phyloP scores from a whole-genome alignment of 768 basidiomycete species.

The Auriscalpium microsporum region DNA sequence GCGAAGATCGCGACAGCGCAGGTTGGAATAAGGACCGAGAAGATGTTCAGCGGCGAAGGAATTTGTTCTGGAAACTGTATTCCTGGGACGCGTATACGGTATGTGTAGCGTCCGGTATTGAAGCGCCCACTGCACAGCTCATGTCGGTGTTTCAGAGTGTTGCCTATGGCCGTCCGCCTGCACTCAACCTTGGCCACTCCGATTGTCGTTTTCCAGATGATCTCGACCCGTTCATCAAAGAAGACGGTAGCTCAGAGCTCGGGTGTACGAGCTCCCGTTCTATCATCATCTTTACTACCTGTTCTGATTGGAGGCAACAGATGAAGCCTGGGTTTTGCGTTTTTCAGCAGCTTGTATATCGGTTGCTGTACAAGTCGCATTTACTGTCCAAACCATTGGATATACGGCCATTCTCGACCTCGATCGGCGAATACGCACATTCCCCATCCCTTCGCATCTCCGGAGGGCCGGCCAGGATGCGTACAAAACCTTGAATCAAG shows the following conservation, averaged over 20 bases:
- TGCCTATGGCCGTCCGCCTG: conserved; percentile 41
- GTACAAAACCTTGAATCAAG: conserved; percentile 31
- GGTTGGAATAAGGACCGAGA: conserved; percentile 36
- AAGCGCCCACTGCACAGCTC: conserved; percentile 34
- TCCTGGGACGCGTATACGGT: conserved; percentile 12
- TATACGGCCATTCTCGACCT: conserved; percentile 40
- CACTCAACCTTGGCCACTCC: conserved; percentile 36
- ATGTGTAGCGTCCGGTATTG: background rate
- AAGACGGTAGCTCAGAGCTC: conserved; percentile 30
- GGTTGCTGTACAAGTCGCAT: conserved; percentile 33
- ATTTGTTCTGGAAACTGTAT: conserved; percentile 46
- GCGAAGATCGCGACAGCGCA: conserved; percentile 43
- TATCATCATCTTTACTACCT: background rate
- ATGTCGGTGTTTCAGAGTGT: conserved; percentile 28
- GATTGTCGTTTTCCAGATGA: conserved; percentile 48
- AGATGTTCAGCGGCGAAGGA: conserved; percentile 38
- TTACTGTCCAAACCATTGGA: conserved; percentile 28
- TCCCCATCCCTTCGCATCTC: conserved; percentile 37
- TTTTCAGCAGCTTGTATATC: conserved; percentile 39
- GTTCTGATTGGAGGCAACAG: conserved; percentile 2
- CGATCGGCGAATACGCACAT: conserved; percentile 44
- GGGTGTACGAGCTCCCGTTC: conserved; percentile 36
- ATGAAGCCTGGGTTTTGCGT: conserved; percentile 33
- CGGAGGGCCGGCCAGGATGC: conserved; percentile 30
- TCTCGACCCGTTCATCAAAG: conserved; percentile 23